Conservation (phyloP, 2,329 filamentous ascomycete species). For the Neonectria punicea region DNA sequence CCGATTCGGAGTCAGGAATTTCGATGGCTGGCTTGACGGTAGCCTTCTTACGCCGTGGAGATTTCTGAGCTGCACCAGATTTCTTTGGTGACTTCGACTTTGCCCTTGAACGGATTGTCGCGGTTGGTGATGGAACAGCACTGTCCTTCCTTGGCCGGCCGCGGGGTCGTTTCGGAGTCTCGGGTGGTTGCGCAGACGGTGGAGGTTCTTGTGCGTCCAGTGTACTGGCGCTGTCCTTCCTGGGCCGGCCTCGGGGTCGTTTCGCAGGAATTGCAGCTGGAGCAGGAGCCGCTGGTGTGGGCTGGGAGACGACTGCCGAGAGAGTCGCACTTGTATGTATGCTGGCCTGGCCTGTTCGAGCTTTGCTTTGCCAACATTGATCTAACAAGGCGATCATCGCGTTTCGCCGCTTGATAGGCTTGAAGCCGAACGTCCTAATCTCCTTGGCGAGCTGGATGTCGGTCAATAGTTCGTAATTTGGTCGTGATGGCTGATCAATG, state of each 20-base stretch:
- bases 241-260: conserved; percentile 49
- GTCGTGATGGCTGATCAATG: conserved; percentile 46
- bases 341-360: conserved; percentile 38
- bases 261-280: conserved; percentile 21
- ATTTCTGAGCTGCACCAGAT: conserved; percentile 15
- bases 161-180: conserved; percentile 50
- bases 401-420: conserved; percentile 72
- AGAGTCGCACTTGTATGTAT: conserved; percentile 35
- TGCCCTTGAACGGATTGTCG: conserved; percentile 18
- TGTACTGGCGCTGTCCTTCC: conserved; percentile 42
- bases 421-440: conserved; percentile 76
- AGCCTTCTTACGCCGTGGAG: conserved; percentile 28
- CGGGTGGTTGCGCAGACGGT: conserved; percentile 47
- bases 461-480: conserved; percentile 70
- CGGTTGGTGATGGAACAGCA: conserved; percentile 11
- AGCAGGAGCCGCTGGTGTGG: conserved; percentile 24
- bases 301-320: conserved; percentile 24
- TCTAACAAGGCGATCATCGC: conserved; percentile 77
- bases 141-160: conserved; percentile 55
- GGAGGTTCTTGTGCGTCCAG: conserved; percentile 47
- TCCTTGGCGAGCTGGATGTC: conserved; percentile 71
- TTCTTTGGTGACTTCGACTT: conserved; percentile 27
- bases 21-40: conserved; percentile 49
- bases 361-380: conserved; percentile 75
- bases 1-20: conserved; percentile 63